A percentile compares a stretch with the other conserved stretches of the same genome.
phyloP scores from a whole-genome alignment of 352 stramenopile species.

The Globisporangium takayamanum region DNA sequence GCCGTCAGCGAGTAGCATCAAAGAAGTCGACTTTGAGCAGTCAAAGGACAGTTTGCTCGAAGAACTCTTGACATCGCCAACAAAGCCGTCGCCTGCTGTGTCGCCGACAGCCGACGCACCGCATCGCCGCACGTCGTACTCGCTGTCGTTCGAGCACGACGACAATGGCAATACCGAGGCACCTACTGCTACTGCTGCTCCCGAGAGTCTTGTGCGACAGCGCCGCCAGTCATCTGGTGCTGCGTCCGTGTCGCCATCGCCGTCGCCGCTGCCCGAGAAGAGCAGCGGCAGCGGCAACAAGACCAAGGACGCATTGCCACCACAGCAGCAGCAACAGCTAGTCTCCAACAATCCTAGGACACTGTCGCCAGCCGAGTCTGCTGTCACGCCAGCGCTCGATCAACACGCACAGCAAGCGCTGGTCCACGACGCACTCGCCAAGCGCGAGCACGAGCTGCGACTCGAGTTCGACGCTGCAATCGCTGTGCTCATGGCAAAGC shows the following conservation, averaged over 20 bases:
- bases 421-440: not conserved
- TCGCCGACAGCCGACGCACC: constrained; percentile 5
- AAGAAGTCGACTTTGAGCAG: constrained; percentile 58
- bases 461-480: constrained; percentile 2
- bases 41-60: constrained; percentile 64
- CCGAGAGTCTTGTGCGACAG: not conserved
- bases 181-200: not conserved
- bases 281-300: no score
- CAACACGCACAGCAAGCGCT: not conserved
- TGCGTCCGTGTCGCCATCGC: constrained; percentile 5
- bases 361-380: not conserved
- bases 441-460: constrained; percentile 10
- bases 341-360: not conserved
- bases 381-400: not conserved
- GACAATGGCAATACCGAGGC: not conserved
- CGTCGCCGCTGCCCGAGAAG: not conserved
- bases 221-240: constrained; percentile 3
- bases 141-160: constrained; percentile 40
- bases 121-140: constrained; percentile 38
- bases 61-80: constrained; percentile 36
- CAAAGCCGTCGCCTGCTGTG: constrained; percentile 13
- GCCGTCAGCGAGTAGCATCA: constrained; percentile 31
- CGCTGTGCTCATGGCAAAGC: constrained; percentile 1
- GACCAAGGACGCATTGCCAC: not conserved
- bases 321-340: not conserved